phyloP scores from a whole-genome alignment of 2,329 filamentous ascomycete species.

The Didymella glomerata region DNA sequence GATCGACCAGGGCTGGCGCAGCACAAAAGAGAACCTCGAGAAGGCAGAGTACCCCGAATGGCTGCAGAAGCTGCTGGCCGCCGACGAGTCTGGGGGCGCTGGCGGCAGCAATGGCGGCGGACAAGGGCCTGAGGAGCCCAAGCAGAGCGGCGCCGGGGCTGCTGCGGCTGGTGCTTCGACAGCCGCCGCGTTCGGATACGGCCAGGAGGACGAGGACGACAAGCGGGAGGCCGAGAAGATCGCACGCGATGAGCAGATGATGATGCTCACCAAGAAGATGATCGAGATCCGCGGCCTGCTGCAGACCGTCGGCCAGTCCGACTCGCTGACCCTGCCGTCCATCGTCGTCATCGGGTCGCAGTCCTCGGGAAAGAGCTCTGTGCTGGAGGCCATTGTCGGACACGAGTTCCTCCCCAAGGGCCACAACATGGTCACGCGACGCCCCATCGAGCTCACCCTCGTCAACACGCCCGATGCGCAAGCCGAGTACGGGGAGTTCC shows the following conservation, averaged over 20 bases:
- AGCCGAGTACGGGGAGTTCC: constrained; percentile 95
- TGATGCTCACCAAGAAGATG: constrained; percentile 99
- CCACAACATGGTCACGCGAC: constrained; percentile 96
- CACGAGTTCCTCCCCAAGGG: constrained; percentile 98
- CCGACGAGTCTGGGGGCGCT: constrained; percentile 51
- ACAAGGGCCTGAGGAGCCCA: constrained; percentile 56
- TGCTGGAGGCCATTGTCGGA: constrained; percentile 94
- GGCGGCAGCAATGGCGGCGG: constrained; percentile 51
- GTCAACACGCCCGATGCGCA: constrained; percentile 90
- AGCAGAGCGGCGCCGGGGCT: constrained; percentile 64
- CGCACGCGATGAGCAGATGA: constrained; percentile 97
- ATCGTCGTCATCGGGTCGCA: constrained; percentile 99
- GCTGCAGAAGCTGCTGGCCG: constrained; percentile 74
- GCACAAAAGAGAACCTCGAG: constrained; percentile 80
- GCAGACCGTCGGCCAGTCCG: constrained; percentile 90
- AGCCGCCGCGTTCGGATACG: constrained; percentile 80
- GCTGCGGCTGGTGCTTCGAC: constrained; percentile 74
- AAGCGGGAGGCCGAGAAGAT: constrained; percentile 70
- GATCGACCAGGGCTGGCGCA: constrained; percentile 81
- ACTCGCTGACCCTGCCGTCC: constrained; percentile 85
- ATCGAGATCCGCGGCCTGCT: constrained; percentile 96
- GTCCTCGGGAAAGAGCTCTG: constrained; percentile 97
- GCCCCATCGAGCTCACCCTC: constrained; percentile 94
- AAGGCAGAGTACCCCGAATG: constrained; percentile 75
- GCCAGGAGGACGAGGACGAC: constrained; percentile 72